These are phyloP conservation scores for Alternaria sp. DNA, from an alignment of 2,329 filamentous ascomycete species.

Conservation along the genomic window DNA sequence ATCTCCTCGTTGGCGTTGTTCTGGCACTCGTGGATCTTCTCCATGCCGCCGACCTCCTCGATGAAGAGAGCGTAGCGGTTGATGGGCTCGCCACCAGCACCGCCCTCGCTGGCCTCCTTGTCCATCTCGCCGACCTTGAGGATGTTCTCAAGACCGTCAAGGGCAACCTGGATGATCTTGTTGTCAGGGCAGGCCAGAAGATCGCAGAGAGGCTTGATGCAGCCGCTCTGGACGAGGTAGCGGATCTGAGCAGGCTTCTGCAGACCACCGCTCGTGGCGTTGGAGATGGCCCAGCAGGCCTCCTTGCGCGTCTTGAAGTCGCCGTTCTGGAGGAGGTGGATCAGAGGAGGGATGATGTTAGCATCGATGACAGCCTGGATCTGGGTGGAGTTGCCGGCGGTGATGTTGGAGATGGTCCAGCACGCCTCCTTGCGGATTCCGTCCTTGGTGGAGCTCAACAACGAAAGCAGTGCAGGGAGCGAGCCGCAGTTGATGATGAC, in stretches of 20 bases:
- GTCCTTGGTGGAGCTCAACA: slow-evolving; percentile 96
- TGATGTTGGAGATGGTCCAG: slow-evolving; percentile 99
- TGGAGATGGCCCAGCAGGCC: slow-evolving; percentile 99
- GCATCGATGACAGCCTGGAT: slow-evolving; percentile 97
- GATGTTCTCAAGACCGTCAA: slow-evolving; percentile 98
- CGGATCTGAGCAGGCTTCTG: slow-evolving; percentile 99
- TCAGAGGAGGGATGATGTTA: slow-evolving; percentile 94
- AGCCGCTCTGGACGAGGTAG: slow-evolving; percentile 90
- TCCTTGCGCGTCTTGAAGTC: slow-evolving; percentile 99
- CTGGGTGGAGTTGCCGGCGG: slow-evolving; percentile 95
- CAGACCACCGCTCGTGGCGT: slow-evolving; percentile 94
- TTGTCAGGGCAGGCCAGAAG: slow-evolving; percentile 96
- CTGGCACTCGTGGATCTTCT: slow-evolving; percentile 99
- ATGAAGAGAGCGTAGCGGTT: slow-evolving; percentile 99
- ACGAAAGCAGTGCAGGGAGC: slow-evolving; percentile 87
- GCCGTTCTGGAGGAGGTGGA: slow-evolving; percentile 94
- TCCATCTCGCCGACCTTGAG: slow-evolving; percentile 99
- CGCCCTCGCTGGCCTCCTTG: slow-evolving; percentile 81
- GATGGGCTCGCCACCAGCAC: slow-evolving; percentile 70
- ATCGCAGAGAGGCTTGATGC: slow-evolving; percentile 97
- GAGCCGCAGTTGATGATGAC: slow-evolving; percentile 99
- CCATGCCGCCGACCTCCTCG: slow-evolving; percentile 98
- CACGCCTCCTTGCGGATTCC: slow-evolving; percentile 99
- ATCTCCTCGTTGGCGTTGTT: slow-evolving; percentile 99
- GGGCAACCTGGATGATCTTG: slow-evolving; percentile 99